These are phyloP conservation scores for Corynespora cassiicola DNA, from an alignment of 2,329 filamentous ascomycete species.

Conservation along the genomic window DNA sequence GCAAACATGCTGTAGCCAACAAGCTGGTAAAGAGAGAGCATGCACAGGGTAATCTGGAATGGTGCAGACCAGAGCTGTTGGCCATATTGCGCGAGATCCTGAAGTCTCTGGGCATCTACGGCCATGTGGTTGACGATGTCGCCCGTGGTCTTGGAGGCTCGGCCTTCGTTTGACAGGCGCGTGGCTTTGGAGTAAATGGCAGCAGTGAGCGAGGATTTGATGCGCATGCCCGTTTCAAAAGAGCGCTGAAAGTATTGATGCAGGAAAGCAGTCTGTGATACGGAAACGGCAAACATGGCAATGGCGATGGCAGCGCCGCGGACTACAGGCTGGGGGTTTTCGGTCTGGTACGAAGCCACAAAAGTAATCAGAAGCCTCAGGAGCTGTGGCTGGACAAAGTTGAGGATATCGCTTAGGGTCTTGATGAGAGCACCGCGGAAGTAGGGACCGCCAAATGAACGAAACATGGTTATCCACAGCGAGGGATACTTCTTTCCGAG, in stretches of 20 bases:
- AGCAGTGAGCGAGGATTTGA: conserved; percentile 88
- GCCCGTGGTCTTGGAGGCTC: conserved; percentile 86
- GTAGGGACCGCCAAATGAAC: conserved; percentile 86
- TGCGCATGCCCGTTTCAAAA: conserved; percentile 95
- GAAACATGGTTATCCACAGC: conserved; percentile 85
- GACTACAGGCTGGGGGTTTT: conserved; percentile 75
- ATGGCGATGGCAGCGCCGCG: conserved; percentile 87
- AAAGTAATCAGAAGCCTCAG: conserved; percentile 84
- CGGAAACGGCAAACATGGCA: conserved; percentile 88
- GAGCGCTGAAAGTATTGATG: conserved; percentile 98
- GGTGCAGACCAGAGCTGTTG: conserved; percentile 97
- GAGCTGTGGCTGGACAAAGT: conserved; percentile 91
- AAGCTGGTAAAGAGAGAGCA: conserved; percentile 94
- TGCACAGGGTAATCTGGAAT: conserved; percentile 94
- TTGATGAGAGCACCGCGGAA: conserved; percentile 85
- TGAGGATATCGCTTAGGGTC: conserved; percentile 81
- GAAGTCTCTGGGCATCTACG: conserved; percentile 92
- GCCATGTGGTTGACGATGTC: conserved; percentile 99
- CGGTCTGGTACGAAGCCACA: conserved; percentile 74
- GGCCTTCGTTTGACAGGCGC: conserved; percentile 89
- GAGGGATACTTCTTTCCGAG: conserved; percentile 75
- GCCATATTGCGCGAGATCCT: conserved; percentile 93
- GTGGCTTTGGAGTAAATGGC: conserved; percentile 93
- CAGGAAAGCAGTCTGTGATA: conserved; percentile 85
- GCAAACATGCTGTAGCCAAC: conserved; percentile 95